A percentile compares a stretch with the other conserved stretches of the same genome.
Evolutionary conservation across 768 basidiomycete genomes (phyloP).

Genomic region (Podaxis pistillaris): DNA sequence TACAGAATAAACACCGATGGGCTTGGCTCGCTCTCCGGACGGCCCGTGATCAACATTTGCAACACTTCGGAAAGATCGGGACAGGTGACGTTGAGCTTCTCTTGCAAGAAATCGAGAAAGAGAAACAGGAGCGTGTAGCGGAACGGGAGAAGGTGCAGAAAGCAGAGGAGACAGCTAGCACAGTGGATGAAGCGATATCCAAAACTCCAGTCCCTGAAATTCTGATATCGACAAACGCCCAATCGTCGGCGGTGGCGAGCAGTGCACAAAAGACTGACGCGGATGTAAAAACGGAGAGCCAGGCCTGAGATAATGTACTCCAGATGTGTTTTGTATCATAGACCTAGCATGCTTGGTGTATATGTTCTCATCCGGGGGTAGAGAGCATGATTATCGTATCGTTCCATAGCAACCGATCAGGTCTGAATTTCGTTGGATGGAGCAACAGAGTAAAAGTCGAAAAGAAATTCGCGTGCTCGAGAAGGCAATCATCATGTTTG

Average conservation of each 20-base stretch:
- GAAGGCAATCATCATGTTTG: conserved; percentile 1
- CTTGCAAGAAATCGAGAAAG: conserved; percentile 48
- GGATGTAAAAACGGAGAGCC: conserved; percentile 52
- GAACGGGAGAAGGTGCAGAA: conserved; percentile 36
- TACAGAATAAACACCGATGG: conserved; percentile 73
- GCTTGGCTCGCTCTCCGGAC: conserved; percentile 81
- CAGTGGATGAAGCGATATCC: conserved; percentile 31
- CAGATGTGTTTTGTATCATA: not conserved
- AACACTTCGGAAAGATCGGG: conserved; percentile 81
- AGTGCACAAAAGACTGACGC: conserved; percentile 33
- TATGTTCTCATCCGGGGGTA: not conserved
- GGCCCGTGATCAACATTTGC: conserved; percentile 69
- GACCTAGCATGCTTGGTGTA: not conserved
- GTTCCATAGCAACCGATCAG: not conserved
- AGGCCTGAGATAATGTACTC: conserved; percentile 18
- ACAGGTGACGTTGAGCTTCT: conserved; percentile 67
- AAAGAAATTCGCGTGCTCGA: conserved; percentile 22
- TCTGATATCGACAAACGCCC: conserved; percentile 22
- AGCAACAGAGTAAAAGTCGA: not conserved
- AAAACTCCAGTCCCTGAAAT: conserved; percentile 29
- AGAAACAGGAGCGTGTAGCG: conserved; percentile 24
- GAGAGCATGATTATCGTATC: not conserved
- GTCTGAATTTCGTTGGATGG: not conserved
- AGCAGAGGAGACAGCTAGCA: conserved; percentile 33
- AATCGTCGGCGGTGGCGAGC: conserved; percentile 16